phyloP scores from a whole-genome alignment of 139 green algal species.

The Penium margaritaceum region DNA sequence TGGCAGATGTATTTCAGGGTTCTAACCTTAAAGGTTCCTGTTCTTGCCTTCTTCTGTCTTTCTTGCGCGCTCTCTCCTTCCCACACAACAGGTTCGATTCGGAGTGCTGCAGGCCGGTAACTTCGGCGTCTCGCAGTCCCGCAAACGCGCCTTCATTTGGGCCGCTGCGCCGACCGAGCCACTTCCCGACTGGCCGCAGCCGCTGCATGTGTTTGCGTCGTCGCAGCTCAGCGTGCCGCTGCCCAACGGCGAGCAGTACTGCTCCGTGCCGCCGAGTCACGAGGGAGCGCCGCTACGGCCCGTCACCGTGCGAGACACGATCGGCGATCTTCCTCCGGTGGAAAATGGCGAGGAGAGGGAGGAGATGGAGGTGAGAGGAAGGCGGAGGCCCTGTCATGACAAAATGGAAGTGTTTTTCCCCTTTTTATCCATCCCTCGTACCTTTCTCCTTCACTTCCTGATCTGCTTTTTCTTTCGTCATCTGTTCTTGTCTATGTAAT shows the following conservation, averaged over 20 bases:
- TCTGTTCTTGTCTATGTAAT: no score
- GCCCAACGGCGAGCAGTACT: neutral
- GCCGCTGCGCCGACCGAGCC: conserved; percentile 67
- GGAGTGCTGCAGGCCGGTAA: conserved; percentile 92
- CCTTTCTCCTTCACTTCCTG: no score
- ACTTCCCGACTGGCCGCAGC: conserved; percentile 79
- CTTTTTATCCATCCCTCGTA: no score
- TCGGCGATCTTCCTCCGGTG: conserved; percentile 79
- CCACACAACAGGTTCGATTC: conserved; percentile 75
- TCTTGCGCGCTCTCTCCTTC: conserved; percentile 5
- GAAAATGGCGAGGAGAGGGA: conserved; percentile 65
- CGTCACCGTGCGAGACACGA: conserved; percentile 86
- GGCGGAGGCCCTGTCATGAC: no score
- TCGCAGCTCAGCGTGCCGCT: conserved; percentile 54
- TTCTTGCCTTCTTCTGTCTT: neutral
- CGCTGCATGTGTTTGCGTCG: conserved; percentile 75
- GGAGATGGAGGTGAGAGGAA: conserved; percentile 54
- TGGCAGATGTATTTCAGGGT: no score
- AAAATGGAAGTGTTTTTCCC: no score
- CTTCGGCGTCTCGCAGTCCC: conserved; percentile 84
- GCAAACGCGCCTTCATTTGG: conserved; percentile 95
- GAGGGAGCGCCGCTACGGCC: conserved; percentile 72
- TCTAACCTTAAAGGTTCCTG: no score
- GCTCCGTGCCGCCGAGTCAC: conserved; percentile 54
- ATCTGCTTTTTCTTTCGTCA: no score